Percentiles rank a stretch among this genome's conserved stretches.
Evolutionary conservation across 2,329 filamentous ascomycete genomes (phyloP).

Genomic region (Trichoderma semiorbis): DNA sequence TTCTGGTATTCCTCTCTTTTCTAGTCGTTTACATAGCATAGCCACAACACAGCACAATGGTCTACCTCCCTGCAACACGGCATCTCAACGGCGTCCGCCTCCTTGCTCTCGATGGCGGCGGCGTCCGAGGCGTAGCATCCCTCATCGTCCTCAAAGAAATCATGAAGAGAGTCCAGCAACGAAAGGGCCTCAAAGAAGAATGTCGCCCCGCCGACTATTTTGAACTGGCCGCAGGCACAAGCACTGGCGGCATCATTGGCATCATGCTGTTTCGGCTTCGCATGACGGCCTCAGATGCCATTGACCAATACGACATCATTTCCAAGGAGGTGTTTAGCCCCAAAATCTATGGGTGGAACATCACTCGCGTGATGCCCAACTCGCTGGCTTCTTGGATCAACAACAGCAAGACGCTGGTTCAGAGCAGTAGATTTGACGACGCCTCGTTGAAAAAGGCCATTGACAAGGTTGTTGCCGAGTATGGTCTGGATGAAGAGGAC

Average conservation of each 20-base stretch:
- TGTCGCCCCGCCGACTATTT: constrained; percentile 10
- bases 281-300: constrained; percentile 8
- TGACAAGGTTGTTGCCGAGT: constrained; percentile 2
- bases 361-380: constrained; percentile 1
- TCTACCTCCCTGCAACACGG: constrained; percentile 2
- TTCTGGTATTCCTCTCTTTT: neutral
- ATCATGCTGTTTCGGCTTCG: constrained; percentile 15
- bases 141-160: constrained; percentile 11
- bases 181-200: neutral
- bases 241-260: constrained; percentile 10
- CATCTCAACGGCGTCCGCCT: constrained; percentile 13
- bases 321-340: constrained; percentile 11
- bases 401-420: constrained; percentile 10
- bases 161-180: constrained; percentile 1
- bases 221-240: constrained; percentile 1
- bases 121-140: constrained; percentile 2
- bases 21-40: neutral
- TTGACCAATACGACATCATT: neutral
- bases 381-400: constrained; percentile 1
- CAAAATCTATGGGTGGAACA: neutral
- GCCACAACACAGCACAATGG: neutral
- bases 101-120: constrained; percentile 11
- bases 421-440: constrained; percentile 7
- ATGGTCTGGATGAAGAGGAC: constrained; percentile 8
- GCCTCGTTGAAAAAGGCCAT: constrained; percentile 2